These are phyloP conservation scores for Aspergillus luchuensis DNA, from an alignment of 2,329 filamentous ascomycete genomes.

Conservation along the genomic window DNA sequence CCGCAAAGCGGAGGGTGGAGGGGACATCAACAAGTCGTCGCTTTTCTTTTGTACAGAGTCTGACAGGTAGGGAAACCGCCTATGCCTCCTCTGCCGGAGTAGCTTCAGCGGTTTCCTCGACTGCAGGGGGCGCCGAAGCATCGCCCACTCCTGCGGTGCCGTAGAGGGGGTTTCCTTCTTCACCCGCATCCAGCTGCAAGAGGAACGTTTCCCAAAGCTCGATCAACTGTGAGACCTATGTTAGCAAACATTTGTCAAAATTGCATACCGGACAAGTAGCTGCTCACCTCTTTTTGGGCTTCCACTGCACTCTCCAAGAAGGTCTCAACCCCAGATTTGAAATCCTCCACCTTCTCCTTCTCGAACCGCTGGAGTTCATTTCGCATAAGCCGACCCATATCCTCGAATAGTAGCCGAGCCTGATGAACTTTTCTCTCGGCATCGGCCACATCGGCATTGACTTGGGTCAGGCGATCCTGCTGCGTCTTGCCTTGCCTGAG, in stretches of 20 bases:
- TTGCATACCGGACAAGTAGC: neutral
- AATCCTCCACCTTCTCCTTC: constrained; percentile 96
- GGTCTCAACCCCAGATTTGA: constrained; percentile 96
- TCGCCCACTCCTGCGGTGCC: constrained; percentile 30
- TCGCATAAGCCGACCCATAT: constrained; percentile 94
- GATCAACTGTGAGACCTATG: constrained; percentile 56
- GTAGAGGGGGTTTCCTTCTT: constrained; percentile 65
- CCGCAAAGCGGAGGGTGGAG: constrained; percentile 4
- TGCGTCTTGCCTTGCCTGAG: constrained; percentile 91
- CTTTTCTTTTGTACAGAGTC: constrained; percentile 21
- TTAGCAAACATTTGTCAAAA: constrained; percentile 6
- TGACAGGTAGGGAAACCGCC: constrained; percentile 4
- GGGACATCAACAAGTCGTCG: constrained; percentile 10
- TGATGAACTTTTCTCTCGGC: constrained; percentile 92
- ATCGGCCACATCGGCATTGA: constrained; percentile 90
- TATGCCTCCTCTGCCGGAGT: constrained; percentile 24
- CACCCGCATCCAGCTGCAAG: constrained; percentile 91
- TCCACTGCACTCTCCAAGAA: constrained; percentile 96
- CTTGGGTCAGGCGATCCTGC: constrained; percentile 90
- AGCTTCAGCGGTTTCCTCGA: constrained; percentile 14
- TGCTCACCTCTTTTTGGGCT: constrained; percentile 90
- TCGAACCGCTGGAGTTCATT: constrained; percentile 91
- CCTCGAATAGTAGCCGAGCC: constrained; percentile 85
- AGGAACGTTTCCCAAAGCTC: constrained; percentile 99
- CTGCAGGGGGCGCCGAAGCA: constrained; percentile 23